Evolutionary conservation across 1,284 basidiomycete genomes (phyloP), one percentile per base, ranked within the genome.

Genomic region (Xanthoconium separans): DNA sequence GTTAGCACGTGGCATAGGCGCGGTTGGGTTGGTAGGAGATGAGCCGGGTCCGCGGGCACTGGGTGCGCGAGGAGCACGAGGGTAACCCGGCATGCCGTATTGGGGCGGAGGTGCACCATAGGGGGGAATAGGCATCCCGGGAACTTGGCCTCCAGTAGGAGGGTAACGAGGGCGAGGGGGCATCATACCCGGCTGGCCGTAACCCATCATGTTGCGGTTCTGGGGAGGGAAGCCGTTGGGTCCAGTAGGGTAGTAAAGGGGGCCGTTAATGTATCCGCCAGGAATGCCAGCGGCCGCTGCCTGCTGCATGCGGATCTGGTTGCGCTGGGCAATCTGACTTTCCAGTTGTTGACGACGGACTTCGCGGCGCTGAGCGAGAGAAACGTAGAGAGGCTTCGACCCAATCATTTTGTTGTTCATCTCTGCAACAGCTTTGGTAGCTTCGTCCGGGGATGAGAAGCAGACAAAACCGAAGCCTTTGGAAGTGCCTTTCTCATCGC

Each of bases 321-420:
- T 92, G 73, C 95, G 93, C 76, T 97, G 93, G 60, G 92, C 92
- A 68, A 97, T 95, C 81, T 99, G 97, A 67, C 92, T 95, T 81
- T 99, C 97, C 66, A 99, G 85, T 74, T 99, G 96, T 76, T 99
- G 97, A 69, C 96, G 87, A 70, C 97, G 92, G 65, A 96, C 93
- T 70, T 99, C 97, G 65, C 96, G 95, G 66, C 96, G 94, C 76
- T 99, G 97, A 64, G 97, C 97, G 58, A 98, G 87, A 50, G 96
- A 96, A 70, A 99, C 97, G 74, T 99, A 99, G 66, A 99, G 87
- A 51, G 97, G 97, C 78, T 99, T 99, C 68, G 91, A 86, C 63
- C 96, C 95, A 70, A 99, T 93, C 91, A 99, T 99, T 82, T 98
- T 98, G 84, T 98, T 98, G 84, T 99, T 99, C 95, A 99, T 98